Evolutionary conservation across 306 rosid species (phyloP).

Genomic region (Prunus mira): DNA sequence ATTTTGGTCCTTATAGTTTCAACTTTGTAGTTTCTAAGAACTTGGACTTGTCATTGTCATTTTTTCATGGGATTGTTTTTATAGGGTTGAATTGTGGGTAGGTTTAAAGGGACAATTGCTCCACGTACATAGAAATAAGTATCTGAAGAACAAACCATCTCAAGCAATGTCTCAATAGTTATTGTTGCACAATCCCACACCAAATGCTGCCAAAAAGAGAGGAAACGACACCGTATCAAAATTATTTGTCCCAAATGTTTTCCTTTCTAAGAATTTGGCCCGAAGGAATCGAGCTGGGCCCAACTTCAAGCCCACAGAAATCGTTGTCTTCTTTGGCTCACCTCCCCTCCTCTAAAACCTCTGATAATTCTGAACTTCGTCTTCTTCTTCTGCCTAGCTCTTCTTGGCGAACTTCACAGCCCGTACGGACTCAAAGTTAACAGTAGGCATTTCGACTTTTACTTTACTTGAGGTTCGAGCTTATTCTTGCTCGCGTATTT

Average conservation of each 20-base stretch:
- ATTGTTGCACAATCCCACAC: no score
- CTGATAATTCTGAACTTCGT: not conserved
- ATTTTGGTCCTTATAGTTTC: no score
- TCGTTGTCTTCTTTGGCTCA: not conserved
- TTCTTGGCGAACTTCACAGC: not conserved
- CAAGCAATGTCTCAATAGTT: no score
- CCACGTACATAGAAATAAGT: no score
- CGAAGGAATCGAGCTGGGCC: not conserved
- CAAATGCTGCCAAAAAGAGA: no score
- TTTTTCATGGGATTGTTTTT: no score
- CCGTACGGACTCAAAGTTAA: not conserved
- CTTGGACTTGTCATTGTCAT: no score
- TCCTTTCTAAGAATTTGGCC: not conserved
- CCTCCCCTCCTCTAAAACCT: not conserved
- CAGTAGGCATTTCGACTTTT: not conserved
- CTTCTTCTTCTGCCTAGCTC: not conserved
- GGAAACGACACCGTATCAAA: not conserved
- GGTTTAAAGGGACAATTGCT: no score
- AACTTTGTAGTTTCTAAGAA: no score
- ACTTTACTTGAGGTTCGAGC: not conserved
- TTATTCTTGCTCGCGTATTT: not conserved
- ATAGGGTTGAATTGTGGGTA: no score
- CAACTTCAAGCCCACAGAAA: not conserved
- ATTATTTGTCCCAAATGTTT: not conserved
- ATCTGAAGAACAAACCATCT: no score